phyloP scores from a whole-genome alignment of 352 stramenopile species.

The Pythium periplocum region DNA sequence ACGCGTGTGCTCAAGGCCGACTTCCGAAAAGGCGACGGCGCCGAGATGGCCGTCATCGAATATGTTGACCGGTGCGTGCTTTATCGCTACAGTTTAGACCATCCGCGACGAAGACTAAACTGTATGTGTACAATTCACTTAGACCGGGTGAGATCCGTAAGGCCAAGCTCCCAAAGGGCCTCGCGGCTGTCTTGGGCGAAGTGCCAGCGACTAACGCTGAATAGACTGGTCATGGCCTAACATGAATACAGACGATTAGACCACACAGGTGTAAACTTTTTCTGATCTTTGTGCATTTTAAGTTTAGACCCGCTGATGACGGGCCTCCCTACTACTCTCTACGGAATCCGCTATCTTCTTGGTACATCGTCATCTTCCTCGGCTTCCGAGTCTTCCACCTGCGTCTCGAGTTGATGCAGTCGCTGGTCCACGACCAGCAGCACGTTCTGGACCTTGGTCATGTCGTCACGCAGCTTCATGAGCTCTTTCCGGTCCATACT shows the following conservation, averaged over 20 bases:
- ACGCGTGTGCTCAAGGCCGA: constrained; percentile 95
- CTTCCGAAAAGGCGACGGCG: constrained; percentile 91
- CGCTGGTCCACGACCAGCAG: constrained; percentile 72
- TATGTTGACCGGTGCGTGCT: constrained; percentile 91
- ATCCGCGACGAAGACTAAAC: background rate
- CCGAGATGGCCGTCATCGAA: constrained; percentile 98
- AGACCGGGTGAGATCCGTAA: constrained; percentile 85
- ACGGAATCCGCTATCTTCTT: constrained; percentile 9
- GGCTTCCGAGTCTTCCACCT: constrained; percentile 38
- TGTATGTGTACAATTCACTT: constrained; percentile 2
- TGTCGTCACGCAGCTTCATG: constrained; percentile 50
- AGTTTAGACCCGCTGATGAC: background rate
- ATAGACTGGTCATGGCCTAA: background rate
- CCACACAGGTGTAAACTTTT: background rate
- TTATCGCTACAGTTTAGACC: background rate
- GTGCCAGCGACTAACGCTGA: background rate
- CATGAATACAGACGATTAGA: background rate
- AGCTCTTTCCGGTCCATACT: constrained; percentile 47
- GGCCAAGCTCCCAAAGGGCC: constrained; percentile 53
- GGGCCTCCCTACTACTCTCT: background rate
- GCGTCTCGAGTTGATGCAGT: constrained; percentile 51
- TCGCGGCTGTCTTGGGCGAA: constrained; percentile 33
- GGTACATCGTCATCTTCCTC: constrained; percentile 12
- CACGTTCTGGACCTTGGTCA: constrained; percentile 73
- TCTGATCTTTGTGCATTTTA: background rate